Evolutionary conservation across 163 green algal genomes (phyloP), one percentile per base, ranked within the genome.

Genomic region (Scenedesmus sp.): DNA sequence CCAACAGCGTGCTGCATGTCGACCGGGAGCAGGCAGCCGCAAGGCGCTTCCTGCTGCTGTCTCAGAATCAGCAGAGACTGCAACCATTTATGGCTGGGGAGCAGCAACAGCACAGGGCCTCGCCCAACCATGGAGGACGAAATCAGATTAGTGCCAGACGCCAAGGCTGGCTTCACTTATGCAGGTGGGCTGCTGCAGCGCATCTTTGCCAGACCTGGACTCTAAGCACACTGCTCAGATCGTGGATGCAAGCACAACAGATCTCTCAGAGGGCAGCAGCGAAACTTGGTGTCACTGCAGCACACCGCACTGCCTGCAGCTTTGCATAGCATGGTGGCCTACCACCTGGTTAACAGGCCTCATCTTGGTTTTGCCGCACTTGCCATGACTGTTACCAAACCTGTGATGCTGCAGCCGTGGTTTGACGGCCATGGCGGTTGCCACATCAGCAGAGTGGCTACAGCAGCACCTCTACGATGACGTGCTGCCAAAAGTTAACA

Each of bases 381-480:
- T n/a, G n/a, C n/a, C n/a, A n/a, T n/a, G n/a, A n/a, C n/a, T n/a
- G n/a, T n/a, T n/a, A n/a, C 56, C n/a, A 22, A 33, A 33, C 56
- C 22, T 70, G 56, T 22, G 2, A 33, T 70, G 56, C 56, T 78
- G 76, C 53, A 91, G 86, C 86, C 56, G 80, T 91, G n/a, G 12
- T 91, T 91, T 82, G 93, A 95, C 89, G 93, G 93, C 22, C 93
- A 95, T 78, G 93, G 92, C 10, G 93, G 93, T 26, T 42, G 44
- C n/a, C 15, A 79, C 80, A 18, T 83, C 92, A 37, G 89, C 92
- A 65, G 61, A 93, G 73, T 95, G 93, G 93, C 83, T 95, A 26
- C 81, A 90, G 37, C 56, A 93, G 42, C 81, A 94, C 46, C 37
- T 95, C 46, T 91, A 92, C n/a, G 68, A 90, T 18, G 89, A 89